phyloP scores from a whole-genome alignment of 1,139 yeast genomes.

The Candida mesenterica region DNA sequence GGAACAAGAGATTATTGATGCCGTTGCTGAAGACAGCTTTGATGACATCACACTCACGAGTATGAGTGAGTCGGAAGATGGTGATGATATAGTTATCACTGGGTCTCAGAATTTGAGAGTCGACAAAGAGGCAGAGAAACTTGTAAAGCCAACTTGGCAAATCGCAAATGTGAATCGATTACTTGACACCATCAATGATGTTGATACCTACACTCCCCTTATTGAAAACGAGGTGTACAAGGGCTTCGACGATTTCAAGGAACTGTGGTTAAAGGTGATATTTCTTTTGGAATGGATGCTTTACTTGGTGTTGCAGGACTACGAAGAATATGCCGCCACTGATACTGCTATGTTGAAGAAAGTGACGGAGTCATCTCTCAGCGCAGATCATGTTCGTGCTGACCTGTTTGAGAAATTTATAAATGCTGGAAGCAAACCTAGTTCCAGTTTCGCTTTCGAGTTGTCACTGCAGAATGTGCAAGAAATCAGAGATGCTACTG shows the following conservation, averaged over 20 bases:
- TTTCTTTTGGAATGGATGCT: conserved; percentile 24
- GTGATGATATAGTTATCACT: not conserved
- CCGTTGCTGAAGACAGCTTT: not conserved
- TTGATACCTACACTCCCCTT: conserved; percentile 17
- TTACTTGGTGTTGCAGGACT: conserved; percentile 11
- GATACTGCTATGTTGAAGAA: conserved; percentile 1
- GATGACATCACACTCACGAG: conserved; percentile 1
- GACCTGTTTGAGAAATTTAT: not conserved
- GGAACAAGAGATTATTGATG: not conserved
- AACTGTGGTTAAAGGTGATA: conserved; percentile 24
- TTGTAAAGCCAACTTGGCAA: conserved; percentile 10
- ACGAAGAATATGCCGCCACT: not conserved
- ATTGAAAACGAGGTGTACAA: conserved; percentile 23
- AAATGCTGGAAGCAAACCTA: not conserved
- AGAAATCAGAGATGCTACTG: not conserved
- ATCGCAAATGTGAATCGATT: conserved; percentile 7
- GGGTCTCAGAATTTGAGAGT: not conserved
- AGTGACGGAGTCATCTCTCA: not conserved
- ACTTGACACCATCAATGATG: conserved; percentile 12
- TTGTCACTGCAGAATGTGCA: not conserved
- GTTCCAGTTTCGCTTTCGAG: not conserved
- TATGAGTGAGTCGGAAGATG: conserved; percentile 1
- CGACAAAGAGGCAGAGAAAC: conserved; percentile 2
- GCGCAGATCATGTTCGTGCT: not conserved
- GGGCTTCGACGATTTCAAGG: conserved; percentile 18